Conservation (phyloP, 1,284 basidiomycete genomes). For the Trichosporon sp. region DNA sequence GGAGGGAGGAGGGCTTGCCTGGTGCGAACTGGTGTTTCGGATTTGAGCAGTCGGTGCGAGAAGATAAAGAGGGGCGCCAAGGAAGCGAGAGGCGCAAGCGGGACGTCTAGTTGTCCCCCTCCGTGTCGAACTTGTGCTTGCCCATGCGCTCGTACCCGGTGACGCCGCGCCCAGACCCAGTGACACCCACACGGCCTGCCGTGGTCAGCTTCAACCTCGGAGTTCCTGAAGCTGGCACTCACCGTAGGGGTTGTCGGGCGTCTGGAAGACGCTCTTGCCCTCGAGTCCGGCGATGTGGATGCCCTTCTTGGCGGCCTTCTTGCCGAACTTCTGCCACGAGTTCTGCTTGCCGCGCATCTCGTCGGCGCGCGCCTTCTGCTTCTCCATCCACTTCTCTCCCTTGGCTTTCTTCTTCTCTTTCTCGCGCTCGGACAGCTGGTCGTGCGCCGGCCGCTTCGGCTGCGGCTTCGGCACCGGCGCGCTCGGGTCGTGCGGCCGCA, state of each 20-base stretch:
- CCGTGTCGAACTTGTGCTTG: slow-evolving; percentile 80
- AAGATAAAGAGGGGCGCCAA: no score
- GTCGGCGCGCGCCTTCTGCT: slow-evolving; percentile 77
- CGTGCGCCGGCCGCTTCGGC: slow-evolving; percentile 69
- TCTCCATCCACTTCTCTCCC: slow-evolving; percentile 92
- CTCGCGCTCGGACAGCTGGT: slow-evolving; percentile 75
- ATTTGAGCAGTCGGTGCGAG: no score
- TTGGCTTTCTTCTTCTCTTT: slow-evolving; percentile 88
- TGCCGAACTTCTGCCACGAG: slow-evolving; percentile 96
- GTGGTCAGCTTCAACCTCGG: slow-evolving; percentile 17
- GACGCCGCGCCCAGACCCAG: slow-evolving; percentile 88
- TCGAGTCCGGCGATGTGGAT: slow-evolving; percentile 72
- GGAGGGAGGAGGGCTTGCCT: not conserved
- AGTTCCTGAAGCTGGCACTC: slow-evolving; percentile 54
- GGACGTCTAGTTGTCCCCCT: slow-evolving; percentile 62
- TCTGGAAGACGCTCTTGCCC: slow-evolving; percentile 92
- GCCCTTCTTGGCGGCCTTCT: slow-evolving; percentile 93
- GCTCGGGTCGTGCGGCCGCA: slow-evolving; percentile 57
- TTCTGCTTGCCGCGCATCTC: slow-evolving; percentile 84
- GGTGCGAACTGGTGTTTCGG: not conserved
- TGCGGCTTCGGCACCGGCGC: slow-evolving; percentile 54
- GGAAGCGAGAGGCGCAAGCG: no score
- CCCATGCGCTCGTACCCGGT: slow-evolving; percentile 66
- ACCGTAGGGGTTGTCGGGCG: slow-evolving; percentile 87
- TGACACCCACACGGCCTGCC: slow-evolving; percentile 72